Conservation (phyloP, 2,329 filamentous ascomycete genomes). For the Curvularia eragrostidis region DNA sequence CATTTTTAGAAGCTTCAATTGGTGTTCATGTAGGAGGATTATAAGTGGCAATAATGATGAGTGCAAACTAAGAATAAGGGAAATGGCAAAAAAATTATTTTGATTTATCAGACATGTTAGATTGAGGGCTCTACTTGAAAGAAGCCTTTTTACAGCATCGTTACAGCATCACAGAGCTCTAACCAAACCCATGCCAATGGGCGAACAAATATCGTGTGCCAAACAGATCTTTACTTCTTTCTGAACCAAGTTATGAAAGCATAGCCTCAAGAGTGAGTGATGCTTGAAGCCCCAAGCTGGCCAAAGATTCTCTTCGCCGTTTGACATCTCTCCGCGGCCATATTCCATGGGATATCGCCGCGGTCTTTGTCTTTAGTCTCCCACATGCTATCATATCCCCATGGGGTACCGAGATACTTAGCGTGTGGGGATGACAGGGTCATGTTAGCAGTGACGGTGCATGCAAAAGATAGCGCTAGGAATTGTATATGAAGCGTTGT, state of each 20-base stretch:
- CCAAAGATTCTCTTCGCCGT: neutral
- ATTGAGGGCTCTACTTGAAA: neutral
- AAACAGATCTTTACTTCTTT: neutral
- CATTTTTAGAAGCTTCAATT: neutral
- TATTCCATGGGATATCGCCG: neutral
- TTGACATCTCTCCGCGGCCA: neutral
- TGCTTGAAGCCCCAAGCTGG: neutral
- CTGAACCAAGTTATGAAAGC: neutral
- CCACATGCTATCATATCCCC: neutral
- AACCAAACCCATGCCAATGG: neutral
- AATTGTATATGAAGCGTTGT: neutral
- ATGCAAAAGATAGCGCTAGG: neutral
- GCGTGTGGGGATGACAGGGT: neutral
- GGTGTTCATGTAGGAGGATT: neutral
- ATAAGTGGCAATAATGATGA: neutral
- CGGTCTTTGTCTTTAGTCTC: neutral
- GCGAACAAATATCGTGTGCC: neutral
- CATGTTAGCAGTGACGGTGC: neutral
- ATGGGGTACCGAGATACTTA: neutral
- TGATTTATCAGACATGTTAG: no score
- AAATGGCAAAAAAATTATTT: no score
- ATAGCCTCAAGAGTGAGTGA: neutral
- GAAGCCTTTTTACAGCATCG: neutral
- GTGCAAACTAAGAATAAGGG: neutral
- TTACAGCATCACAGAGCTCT: neutral